phyloP scores from a whole-genome alignment of 192 early-diverging fungal genomes.

The Diversispora eburnea region DNA sequence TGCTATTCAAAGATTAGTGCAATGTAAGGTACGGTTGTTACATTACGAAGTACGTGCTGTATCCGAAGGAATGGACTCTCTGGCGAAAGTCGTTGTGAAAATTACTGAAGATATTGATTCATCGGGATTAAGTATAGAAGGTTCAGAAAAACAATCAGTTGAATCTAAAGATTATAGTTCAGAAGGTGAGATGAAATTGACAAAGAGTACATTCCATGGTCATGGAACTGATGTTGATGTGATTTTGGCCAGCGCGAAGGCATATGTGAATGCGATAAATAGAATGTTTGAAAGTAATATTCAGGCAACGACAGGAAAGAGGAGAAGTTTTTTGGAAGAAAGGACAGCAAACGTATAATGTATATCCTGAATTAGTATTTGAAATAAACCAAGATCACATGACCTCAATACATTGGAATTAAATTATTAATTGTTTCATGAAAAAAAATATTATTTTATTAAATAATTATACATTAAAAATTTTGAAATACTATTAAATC shows the following conservation, averaged over 20 bases:
- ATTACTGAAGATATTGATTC: constrained; percentile 44
- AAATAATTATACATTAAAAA: no score
- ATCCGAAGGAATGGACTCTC: constrained; percentile 80
- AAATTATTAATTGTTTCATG: no score
- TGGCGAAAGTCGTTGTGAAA: constrained; percentile 81
- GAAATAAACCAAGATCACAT: no score
- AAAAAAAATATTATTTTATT: no score
- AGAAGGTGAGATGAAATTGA: constrained; percentile 18
- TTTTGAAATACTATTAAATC: no score
- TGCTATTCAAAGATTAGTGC: constrained; percentile 83
- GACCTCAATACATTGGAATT: no score
- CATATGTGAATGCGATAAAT: constrained; percentile 87
- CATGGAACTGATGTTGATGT: constrained; percentile 84
- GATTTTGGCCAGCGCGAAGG: constrained; percentile 80
- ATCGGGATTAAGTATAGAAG: constrained; percentile 52
- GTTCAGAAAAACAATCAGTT: constrained; percentile 28
- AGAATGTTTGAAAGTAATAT: constrained; percentile 43
- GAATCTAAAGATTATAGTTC: constrained; percentile 25
- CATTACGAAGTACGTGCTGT: constrained; percentile 85
- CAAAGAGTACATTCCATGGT: constrained; percentile 62
- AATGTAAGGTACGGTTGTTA: constrained; percentile 69
- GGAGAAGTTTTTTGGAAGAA: constrained; percentile 29
- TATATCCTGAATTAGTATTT: no score
- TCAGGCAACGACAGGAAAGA: constrained; percentile 14
- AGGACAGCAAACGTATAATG: constrained; percentile 30